Evolutionary conservation across 179 eudicot species (phyloP).

Genomic region (Heliamphora pulchella): DNA sequence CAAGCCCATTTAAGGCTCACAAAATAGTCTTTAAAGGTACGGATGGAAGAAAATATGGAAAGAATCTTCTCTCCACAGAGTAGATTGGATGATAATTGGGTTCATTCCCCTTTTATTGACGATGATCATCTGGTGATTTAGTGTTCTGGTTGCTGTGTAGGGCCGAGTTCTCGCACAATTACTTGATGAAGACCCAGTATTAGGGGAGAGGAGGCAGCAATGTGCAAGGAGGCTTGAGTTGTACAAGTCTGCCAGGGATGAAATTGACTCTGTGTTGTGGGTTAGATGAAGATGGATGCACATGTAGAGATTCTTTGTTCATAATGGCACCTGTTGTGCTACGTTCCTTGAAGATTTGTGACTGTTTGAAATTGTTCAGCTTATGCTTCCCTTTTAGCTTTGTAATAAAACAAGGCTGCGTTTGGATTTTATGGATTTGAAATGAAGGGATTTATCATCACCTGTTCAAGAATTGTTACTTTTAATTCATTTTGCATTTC

Average conservation of each 20-base stretch:
- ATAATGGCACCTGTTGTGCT: neutral
- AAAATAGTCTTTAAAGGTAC: no score
- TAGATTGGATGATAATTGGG: neutral
- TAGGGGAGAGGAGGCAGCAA: constrained; percentile 40
- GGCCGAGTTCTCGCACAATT: constrained; percentile 37
- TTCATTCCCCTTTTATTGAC: neutral
- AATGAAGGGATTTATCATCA: no score
- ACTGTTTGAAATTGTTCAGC: neutral
- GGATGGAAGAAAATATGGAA: no score
- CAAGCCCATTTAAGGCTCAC: no score
- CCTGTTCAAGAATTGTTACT: no score
- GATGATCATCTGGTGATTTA: neutral
- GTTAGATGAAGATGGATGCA: constrained; percentile 15
- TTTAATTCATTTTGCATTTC: no score
- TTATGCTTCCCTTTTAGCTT: neutral
- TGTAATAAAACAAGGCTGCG: neutral
- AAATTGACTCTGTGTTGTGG: constrained; percentile 48
- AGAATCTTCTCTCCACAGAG: no score
- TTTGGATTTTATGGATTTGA: no score
- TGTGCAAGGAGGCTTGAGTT: constrained; percentile 46
- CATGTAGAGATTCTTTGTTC: neutral
- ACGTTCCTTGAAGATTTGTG: neutral
- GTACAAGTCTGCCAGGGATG: constrained; percentile 48
- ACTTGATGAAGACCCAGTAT: constrained; percentile 42
- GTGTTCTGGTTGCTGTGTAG: constrained; percentile 18